Evolutionary conservation across 1,284 basidiomycete genomes (phyloP).

Genomic region (Melanopsichium pennsylvanicum): DNA sequence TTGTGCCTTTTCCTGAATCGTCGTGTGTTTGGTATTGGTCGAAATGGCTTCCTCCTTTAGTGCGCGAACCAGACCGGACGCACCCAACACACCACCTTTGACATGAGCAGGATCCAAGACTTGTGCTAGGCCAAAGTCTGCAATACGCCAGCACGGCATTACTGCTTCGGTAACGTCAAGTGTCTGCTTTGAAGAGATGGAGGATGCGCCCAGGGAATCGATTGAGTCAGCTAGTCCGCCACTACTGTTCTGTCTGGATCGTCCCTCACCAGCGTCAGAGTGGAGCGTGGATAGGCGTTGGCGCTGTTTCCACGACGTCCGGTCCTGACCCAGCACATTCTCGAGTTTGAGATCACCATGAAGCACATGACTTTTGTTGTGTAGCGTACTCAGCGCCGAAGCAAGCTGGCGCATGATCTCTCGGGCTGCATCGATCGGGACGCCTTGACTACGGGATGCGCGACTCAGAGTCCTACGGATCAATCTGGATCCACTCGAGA

Average conservation of each 20-base stretch:
- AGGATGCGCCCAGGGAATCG: conserved; percentile 21
- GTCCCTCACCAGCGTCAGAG: conserved; percentile 3
- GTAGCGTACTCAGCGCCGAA: conserved; percentile 83
- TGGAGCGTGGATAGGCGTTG: conserved; percentile 12
- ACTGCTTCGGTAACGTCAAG: conserved; percentile 65
- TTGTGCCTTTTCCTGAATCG: conserved; percentile 1
- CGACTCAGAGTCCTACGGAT: conserved; percentile 30
- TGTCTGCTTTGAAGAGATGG: conserved; percentile 65
- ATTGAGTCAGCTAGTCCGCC: conserved; percentile 14
- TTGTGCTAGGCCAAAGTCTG: conserved; percentile 81
- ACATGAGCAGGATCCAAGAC: conserved; percentile 9
- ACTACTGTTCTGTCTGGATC: conserved; percentile 21
- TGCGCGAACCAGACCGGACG: conserved; percentile 30
- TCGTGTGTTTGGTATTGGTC: background rate
- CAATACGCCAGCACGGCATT: conserved; percentile 68
- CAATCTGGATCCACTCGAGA: conserved; percentile 28
- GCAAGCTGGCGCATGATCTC: conserved; percentile 91
- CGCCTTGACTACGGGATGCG: conserved; percentile 39
- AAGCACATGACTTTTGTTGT: conserved; percentile 75
- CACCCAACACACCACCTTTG: conserved; percentile 4
- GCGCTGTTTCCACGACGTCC: conserved; percentile 42
- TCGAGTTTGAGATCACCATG: conserved; percentile 84
- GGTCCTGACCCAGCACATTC: conserved; percentile 75
- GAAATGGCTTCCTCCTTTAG: conserved; percentile 25
- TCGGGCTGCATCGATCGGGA: conserved; percentile 71